Base-by-base conservation (phyloP, 805 yeast species). In the Candida pini region DNA sequence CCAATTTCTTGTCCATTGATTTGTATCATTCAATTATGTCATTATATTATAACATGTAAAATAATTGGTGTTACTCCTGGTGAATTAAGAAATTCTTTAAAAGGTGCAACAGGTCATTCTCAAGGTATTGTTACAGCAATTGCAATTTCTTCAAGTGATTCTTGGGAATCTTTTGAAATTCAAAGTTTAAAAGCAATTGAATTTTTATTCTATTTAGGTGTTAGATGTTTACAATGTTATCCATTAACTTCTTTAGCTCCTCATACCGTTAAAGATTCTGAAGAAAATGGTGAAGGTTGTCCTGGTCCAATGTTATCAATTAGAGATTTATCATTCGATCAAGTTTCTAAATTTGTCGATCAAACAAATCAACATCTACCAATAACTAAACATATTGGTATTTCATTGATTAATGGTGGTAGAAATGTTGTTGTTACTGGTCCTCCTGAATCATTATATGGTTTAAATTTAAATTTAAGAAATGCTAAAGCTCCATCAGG, bases 291-390 rank as follows among this genome's bases (percentile, higher is more conserved):
- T 51, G 99, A 92, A 69, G 98, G 99, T 51, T 71, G 76, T 51
- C 98, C 98, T 44, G 82, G 95, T 47, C 98, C 98, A 48, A 92
- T 92, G 99, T 76, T 92, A 60, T 83, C 97, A 9, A 75, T 92
- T 43, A 80, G 96, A 61, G 96, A 89, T 60, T 73, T 92, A 55
- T 74, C 94, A 15, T 67, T 71, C 48, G 79, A 75, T 28, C 89
- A 86, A 64, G 92, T 90, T 38, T 81, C 87, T 62, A 61, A 60
- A 37, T 87, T 72, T 57, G 84, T 92, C 47, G 82, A 80, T 43
- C 77, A 76, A 61, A 92, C 99, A 40, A 92, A 92, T 67, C 77
- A 82, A 56, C 97, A 89, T 66, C 75, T 92, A 66, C 97, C 98
- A 49, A 66, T 69, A 34, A 96, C 86, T 52, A 87, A 86, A 64